phyloP scores from a whole-genome alignment of 2,329 filamentous ascomycete species.

The Acephala macrosclerotiorum region DNA sequence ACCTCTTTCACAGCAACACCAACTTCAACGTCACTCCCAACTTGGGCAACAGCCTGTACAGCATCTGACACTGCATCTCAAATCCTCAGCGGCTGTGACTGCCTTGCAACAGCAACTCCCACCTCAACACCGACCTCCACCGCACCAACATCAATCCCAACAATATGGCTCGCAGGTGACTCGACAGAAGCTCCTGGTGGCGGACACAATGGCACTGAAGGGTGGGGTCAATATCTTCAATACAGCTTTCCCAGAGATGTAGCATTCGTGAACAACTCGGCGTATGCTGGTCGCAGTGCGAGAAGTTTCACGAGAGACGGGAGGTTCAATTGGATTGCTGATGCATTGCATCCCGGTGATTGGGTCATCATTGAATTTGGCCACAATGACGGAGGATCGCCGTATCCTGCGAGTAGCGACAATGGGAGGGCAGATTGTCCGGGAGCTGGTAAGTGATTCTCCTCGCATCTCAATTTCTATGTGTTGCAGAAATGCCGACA shows the following conservation, averaged over 20 bases:
- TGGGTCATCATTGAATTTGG: slow-evolving; percentile 76
- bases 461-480: not conserved
- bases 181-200: slow-evolving; percentile 32
- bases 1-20: slow-evolving; percentile 7
- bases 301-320: slow-evolving; percentile 72
- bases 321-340: slow-evolving; percentile 64
- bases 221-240: slow-evolving; percentile 39
- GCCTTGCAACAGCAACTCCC: slow-evolving; percentile 1
- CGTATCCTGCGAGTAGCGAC: slow-evolving; percentile 55
- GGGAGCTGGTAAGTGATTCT: slow-evolving; percentile 26
- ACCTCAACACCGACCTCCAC: not conserved
- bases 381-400: slow-evolving; percentile 70
- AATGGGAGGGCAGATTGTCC: slow-evolving; percentile 68
- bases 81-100: slow-evolving; percentile 5
- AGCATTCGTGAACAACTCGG: slow-evolving; percentile 56
- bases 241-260: slow-evolving; percentile 26
- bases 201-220: slow-evolving; percentile 33
- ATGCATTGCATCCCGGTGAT: slow-evolving; percentile 61
- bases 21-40: not conserved
- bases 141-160: slow-evolving; percentile 13
- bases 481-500: too few species aligned
- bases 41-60: slow-evolving; percentile 5
- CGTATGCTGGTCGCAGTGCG: slow-evolving; percentile 69
- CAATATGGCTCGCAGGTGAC: slow-evolving; percentile 32
- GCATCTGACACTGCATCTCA: not conserved